These are phyloP conservation scores for Holtermannia corniformis DNA, from an alignment of 768 basidiomycete genomes.

Conservation along the genomic window DNA sequence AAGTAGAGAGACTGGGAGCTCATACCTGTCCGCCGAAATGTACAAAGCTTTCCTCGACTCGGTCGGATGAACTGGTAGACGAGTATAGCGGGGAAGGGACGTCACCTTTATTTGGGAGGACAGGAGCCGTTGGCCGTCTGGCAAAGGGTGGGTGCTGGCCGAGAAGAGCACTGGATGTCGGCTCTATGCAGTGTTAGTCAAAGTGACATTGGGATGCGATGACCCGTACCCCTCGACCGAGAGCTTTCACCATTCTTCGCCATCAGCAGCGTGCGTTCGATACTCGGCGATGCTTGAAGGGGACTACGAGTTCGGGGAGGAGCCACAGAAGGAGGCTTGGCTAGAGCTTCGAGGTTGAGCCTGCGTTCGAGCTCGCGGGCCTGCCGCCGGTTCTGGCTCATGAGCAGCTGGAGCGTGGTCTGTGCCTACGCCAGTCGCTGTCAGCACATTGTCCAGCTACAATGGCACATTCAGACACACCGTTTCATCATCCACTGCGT, in stretches of 20 bases:
- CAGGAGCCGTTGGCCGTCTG: background rate
- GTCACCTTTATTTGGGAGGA: background rate
- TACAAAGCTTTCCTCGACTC: slow-evolving; percentile 16
- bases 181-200: slow-evolving; percentile 25
- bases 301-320: too few relatives aligned
- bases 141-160: background rate
- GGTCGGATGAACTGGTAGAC: slow-evolving; percentile 17
- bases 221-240: too few relatives aligned
- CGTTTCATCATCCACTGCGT: background rate
- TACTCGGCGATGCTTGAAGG: too few relatives aligned
- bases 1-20: background rate
- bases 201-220: too few relatives aligned
- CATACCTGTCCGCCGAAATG: slow-evolving; percentile 15
- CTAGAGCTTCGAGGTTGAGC: slow-evolving; percentile 4
- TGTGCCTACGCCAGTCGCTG: slow-evolving; percentile 8
- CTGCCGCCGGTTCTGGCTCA: slow-evolving; percentile 33
- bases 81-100: slow-evolving; percentile 13
- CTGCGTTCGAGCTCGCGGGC: slow-evolving; percentile 29
- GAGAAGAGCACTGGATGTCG: slow-evolving; percentile 10
- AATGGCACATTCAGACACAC: background rate
- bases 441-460: background rate
- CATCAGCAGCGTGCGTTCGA: too few relatives aligned
- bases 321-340: too few relatives aligned
- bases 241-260: too few relatives aligned
- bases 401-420: slow-evolving; percentile 28